Evolutionary conservation across 1,139 yeast species (phyloP).

Genomic region (Lizanozyma gosingica): DNA sequence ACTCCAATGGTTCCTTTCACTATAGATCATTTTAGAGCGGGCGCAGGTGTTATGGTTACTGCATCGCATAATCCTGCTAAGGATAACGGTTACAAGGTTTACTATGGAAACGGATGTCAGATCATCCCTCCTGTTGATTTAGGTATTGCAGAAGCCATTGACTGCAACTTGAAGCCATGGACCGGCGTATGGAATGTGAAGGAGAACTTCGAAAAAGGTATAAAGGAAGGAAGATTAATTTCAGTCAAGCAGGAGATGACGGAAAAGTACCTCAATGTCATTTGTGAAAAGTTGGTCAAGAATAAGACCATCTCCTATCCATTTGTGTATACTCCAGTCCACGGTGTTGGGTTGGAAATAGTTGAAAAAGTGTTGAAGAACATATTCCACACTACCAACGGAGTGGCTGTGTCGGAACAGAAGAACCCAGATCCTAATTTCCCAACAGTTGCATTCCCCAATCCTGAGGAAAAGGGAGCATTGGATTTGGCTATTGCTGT

Average conservation of each 20-base stretch:
- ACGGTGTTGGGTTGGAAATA: conserved; percentile 75
- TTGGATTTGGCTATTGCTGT: conserved; percentile 67
- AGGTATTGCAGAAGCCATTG: conserved; percentile 60
- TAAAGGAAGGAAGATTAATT: conserved; percentile 13
- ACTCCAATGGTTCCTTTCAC: conserved; percentile 93
- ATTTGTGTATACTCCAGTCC: conserved; percentile 89
- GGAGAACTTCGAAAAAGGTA: conserved; percentile 20
- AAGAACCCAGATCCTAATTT: conserved; percentile 73
- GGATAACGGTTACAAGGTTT: conserved; percentile 94
- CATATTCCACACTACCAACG: conserved; percentile 21
- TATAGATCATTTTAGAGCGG: conserved; percentile 52
- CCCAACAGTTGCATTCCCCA: conserved; percentile 82
- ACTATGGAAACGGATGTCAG: conserved; percentile 90
- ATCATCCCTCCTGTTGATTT: conserved; percentile 87
- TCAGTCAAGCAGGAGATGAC: conserved; percentile 24
- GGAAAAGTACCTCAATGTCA: conserved; percentile 23
- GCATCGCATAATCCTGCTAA: conserved; percentile 93
- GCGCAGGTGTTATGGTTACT: conserved; percentile 90
- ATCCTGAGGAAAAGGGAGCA: conserved; percentile 95
- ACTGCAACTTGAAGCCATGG: conserved; percentile 56
- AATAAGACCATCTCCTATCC: conserved; percentile 17
- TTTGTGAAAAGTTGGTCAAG: conserved; percentile 20
- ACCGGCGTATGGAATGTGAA: conserved; percentile 41
- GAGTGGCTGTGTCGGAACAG: conserved; percentile 47
- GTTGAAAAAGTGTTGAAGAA: conserved; percentile 18